A percentile compares a stretch with the other conserved stretches of the same genome.
These are phyloP conservation scores for Moniliella sp. DNA, from an alignment of 1,284 basidiomycete species.

Conservation along the genomic window DNA sequence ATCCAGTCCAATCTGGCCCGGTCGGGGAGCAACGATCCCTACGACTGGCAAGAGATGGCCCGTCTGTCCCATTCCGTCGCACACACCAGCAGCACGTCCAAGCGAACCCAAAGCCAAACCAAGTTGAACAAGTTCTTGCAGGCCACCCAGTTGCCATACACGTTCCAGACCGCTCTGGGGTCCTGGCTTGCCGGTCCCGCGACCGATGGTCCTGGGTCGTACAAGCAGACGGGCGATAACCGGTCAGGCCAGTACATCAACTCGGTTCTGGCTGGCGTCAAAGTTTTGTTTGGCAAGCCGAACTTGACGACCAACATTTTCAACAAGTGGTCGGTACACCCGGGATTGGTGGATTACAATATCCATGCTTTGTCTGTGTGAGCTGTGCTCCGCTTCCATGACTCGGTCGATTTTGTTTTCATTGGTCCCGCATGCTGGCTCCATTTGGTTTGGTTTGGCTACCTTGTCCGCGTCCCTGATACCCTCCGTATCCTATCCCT, in stretches of 20 bases:
- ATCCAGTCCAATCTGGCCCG: conserved; percentile 23
- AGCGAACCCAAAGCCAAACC: not conserved
- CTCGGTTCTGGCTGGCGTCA: conserved; percentile 12
- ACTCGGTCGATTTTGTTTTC: too few species aligned
- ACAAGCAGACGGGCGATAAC: conserved; percentile 17
- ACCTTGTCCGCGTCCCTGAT: too few species aligned
- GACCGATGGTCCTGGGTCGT: conserved; percentile 13
- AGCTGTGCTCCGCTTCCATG: too few species aligned
- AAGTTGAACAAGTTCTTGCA: not conserved
- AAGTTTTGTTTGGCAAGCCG: too few species aligned
- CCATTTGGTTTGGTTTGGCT: too few species aligned
- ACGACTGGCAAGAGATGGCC: conserved; percentile 12
- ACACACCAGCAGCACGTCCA: not conserved
- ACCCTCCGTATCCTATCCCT: too few species aligned
- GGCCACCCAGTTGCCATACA: not conserved
- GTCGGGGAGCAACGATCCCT: conserved; percentile 18
- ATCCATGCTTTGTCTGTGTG: too few species aligned
- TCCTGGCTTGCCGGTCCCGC: conserved; percentile 29
- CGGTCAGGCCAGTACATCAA: conserved; percentile 17
- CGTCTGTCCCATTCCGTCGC: conserved; percentile 2
- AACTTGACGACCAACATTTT: too few species aligned
- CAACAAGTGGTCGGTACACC: too few species aligned
- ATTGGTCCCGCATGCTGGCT: too few species aligned
- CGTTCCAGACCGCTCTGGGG: conserved; percentile 14
- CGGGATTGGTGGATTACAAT: too few species aligned